Evolutionary conservation across 2,329 filamentous ascomycete species (phyloP).

Genomic region (Fusarium camptoceras): DNA sequence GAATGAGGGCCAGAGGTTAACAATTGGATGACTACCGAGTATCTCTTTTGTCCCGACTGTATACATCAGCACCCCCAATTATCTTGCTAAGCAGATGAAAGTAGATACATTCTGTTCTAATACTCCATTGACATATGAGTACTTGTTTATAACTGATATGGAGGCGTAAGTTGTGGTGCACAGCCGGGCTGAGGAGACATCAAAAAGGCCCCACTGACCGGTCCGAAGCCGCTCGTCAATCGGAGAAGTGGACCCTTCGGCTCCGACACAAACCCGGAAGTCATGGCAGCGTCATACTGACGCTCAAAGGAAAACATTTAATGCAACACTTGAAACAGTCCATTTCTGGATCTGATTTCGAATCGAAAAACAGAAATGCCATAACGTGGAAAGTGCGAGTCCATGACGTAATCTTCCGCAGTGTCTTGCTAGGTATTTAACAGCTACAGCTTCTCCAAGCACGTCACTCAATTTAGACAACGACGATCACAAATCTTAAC

Average conservation of each 20-base stretch:
- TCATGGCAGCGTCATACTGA: slow-evolving; percentile 40
- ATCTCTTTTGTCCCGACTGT: not conserved
- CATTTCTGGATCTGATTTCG: not conserved
- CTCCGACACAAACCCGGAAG: slow-evolving; percentile 16
- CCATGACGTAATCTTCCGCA: slow-evolving; percentile 32
- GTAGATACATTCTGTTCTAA: rapidly evolving
- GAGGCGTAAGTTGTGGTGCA: no score
- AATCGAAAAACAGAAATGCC: not conserved
- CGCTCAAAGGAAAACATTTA: not conserved
- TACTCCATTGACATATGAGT: not conserved
- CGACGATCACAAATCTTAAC: slow-evolving; percentile 21
- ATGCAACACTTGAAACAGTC: not conserved
- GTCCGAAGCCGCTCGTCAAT: not conserved
- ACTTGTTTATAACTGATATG: no score
- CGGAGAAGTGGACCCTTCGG: slow-evolving; percentile 21
- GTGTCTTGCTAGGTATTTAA: not conserved
- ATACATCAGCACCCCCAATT: not conserved
- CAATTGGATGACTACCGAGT: not conserved
- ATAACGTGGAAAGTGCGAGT: not conserved
- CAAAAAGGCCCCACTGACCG: not conserved
- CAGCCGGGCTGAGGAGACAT: no score
- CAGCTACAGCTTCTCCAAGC: not conserved
- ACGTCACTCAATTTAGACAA: not conserved
- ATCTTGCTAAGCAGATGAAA: no score
- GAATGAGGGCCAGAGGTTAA: not conserved